A percentile compares a stretch with the other conserved stretches of the same genome.
phyloP scores from a whole-genome alignment of 2,329 filamentous ascomycete species.

The Colletotrichum euphorbiae region DNA sequence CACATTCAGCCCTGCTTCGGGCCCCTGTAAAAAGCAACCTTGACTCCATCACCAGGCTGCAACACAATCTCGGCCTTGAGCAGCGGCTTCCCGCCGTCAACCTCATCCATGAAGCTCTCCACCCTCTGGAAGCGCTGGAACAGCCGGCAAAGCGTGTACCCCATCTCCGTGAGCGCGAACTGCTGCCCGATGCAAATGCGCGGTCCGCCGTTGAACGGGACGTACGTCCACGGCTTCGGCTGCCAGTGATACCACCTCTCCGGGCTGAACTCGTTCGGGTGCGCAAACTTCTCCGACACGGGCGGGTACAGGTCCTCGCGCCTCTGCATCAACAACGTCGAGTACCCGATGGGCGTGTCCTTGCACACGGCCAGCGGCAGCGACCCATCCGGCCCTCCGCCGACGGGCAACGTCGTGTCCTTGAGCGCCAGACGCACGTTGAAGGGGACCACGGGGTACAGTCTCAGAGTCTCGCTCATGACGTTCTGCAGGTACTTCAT shows the following conservation, averaged over 20 bases:
- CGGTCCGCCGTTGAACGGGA: conserved; percentile 81
- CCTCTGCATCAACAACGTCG: conserved; percentile 78
- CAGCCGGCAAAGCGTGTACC: conserved; percentile 77
- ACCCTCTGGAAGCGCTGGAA: conserved; percentile 78
- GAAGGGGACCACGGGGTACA: conserved; percentile 84
- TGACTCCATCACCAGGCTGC: conserved; percentile 69
- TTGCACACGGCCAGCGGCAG: conserved; percentile 74
- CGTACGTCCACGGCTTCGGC: conserved; percentile 76
- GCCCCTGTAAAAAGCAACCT: conserved; percentile 65
- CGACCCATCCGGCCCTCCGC: conserved; percentile 72
- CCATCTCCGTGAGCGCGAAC: conserved; percentile 83
- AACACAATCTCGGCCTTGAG: conserved; percentile 71
- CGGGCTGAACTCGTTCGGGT: conserved; percentile 67
- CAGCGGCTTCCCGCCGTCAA: conserved; percentile 65
- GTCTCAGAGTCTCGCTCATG: conserved; percentile 80
- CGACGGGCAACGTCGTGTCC: conserved; percentile 80
- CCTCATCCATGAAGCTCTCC: conserved; percentile 65
- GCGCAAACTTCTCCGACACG: conserved; percentile 56
- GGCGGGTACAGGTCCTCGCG: conserved; percentile 71
- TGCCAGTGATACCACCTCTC: conserved; percentile 75
- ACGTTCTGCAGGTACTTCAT: conserved; percentile 85
- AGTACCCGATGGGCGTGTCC: conserved; percentile 75
- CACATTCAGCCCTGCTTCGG: conserved; percentile 41
- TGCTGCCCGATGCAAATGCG: conserved; percentile 84
- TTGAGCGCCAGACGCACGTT: conserved; percentile 79